phyloP scores from a whole-genome alignment of 768 basidiomycete genomes.

The Boletus rufocinnamomeus region DNA sequence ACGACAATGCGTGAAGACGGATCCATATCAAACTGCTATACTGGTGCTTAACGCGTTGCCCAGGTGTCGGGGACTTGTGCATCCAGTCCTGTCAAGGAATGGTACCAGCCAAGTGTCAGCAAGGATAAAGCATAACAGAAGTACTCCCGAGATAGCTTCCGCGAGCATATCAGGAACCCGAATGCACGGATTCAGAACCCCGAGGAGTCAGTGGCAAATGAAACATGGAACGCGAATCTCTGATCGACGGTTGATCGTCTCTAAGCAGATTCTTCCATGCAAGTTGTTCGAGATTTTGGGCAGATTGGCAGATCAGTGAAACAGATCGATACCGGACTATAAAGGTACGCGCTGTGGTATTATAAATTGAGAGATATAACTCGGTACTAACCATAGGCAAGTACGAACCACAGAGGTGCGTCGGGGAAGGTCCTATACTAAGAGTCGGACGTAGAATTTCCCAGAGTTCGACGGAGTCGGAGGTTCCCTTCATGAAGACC shows the following conservation, averaged over 20 bases:
- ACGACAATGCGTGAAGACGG: not conserved
- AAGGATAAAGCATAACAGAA: not conserved
- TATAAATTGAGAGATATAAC: not conserved
- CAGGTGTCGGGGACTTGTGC: not conserved
- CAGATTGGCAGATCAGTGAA: not conserved
- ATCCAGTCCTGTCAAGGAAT: not conserved
- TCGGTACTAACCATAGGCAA: not conserved
- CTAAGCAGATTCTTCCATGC: conserved; percentile 7
- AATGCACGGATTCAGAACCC: not conserved
- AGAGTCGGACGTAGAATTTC: not conserved
- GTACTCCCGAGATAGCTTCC: not conserved
- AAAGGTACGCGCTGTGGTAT: not conserved
- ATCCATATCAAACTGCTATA: not conserved
- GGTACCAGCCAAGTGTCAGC: not conserved
- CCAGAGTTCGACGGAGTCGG: not conserved
- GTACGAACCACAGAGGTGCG: not conserved
- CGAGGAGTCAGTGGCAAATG: not conserved
- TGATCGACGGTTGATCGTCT: conserved; percentile 19
- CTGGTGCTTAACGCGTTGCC: not conserved
- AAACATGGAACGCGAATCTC: conserved; percentile 2
- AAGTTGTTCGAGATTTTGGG: not conserved
- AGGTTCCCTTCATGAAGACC: not conserved
- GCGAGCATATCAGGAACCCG: not conserved
- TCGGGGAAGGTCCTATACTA: no score
- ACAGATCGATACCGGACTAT: not conserved